Base-by-base conservation (phyloP, 345 rosid species). In the Eucalyptus virginea region DNA sequence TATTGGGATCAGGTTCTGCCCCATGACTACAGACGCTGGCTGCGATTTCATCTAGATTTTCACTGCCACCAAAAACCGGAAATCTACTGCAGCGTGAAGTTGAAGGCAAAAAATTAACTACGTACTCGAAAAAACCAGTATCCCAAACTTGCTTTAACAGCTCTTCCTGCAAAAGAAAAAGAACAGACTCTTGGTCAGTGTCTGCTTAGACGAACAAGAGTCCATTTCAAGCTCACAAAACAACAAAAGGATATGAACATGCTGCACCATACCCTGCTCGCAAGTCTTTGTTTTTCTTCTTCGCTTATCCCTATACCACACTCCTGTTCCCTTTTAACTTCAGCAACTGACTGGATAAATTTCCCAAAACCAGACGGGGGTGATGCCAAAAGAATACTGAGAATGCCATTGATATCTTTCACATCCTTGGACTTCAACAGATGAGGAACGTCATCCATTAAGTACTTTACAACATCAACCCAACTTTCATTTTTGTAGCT, bases 271-370 rank as follows among this genome's bases (percentile, higher is more conserved):
- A 97, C 99, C 98, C 95, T 97, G 67, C 93, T 85, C 49, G 94
- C 86, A 67, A 96, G 95, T 91, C 97, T 93, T 92, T 92, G 93
- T 90, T 91, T 97, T 93, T 96, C 99, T 91, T 96, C 97, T 83
- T 88, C 89, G 90, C 96, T 95, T 91, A 98, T 93, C 90, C 92
- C 94, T 80, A 83, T 89, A 85, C 90, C 91, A 48, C 95, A 94
- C 90, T 94, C 98, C 89, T 94, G 97, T 89, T 90, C 90, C 87
- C 96, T 94, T 90, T 97, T 93, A 89, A 93, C 93, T 93, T 97
- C 98, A 90, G 96, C 96, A 90, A 97, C 91, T 98, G 96, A 95
- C 91, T 90, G 95, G 88, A 97, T 95, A 90, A 98, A 96, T 83
- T 97, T 98, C 89, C 89, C 95, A 89, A 96, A 94, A 87, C 94